Evolutionary conservation across 2,329 filamentous ascomycete species (phyloP).

Genomic region (Stylonectria norvegica): DNA sequence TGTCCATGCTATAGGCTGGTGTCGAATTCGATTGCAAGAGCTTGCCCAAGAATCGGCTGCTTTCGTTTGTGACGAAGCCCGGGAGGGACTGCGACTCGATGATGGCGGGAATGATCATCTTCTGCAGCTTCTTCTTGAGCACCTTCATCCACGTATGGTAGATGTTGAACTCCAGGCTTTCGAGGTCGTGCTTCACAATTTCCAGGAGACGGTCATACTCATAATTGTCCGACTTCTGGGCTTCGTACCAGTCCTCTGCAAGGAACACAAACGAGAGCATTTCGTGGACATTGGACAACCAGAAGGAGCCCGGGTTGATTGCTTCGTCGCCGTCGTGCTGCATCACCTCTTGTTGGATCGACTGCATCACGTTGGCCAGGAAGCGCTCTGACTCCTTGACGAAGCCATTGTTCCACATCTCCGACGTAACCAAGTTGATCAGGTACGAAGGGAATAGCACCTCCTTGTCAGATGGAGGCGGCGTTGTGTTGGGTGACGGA

Average conservation of each 20-base stretch:
- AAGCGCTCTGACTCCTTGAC: slow-evolving; percentile 99
- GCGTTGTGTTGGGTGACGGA: slow-evolving; percentile 78
- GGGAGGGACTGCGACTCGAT: slow-evolving; percentile 98
- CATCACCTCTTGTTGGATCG: slow-evolving; percentile 99
- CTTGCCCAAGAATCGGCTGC: slow-evolving; percentile 96
- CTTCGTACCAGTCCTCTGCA: slow-evolving; percentile 98
- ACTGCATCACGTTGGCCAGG: slow-evolving; percentile 99
- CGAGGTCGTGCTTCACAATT: slow-evolving; percentile 98
- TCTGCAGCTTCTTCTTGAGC: slow-evolving; percentile 96
- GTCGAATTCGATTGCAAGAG: slow-evolving; percentile 84
- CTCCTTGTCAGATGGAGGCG: slow-evolving; percentile 94
- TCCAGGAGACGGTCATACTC: slow-evolving; percentile 96
- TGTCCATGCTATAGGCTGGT: slow-evolving; percentile 99
- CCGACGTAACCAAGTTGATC: slow-evolving; percentile 97
- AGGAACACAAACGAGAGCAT: slow-evolving; percentile 99
- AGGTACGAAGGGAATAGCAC: slow-evolving; percentile 98
- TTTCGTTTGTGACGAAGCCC: slow-evolving; percentile 98
- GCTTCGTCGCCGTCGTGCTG: slow-evolving; percentile 96
- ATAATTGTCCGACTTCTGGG: slow-evolving; percentile 98
- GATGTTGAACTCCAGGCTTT: slow-evolving; percentile 99
- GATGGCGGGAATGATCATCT: slow-evolving; percentile 99
- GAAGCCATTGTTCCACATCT: slow-evolving; percentile 99
- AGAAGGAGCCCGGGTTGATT: slow-evolving; percentile 96
- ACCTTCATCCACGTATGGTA: slow-evolving; percentile 99
- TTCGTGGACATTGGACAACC: slow-evolving; percentile 98